Base-by-base conservation (phyloP, 2,329 filamentous ascomycete genomes). In the Alternaria arborescens region DNA sequence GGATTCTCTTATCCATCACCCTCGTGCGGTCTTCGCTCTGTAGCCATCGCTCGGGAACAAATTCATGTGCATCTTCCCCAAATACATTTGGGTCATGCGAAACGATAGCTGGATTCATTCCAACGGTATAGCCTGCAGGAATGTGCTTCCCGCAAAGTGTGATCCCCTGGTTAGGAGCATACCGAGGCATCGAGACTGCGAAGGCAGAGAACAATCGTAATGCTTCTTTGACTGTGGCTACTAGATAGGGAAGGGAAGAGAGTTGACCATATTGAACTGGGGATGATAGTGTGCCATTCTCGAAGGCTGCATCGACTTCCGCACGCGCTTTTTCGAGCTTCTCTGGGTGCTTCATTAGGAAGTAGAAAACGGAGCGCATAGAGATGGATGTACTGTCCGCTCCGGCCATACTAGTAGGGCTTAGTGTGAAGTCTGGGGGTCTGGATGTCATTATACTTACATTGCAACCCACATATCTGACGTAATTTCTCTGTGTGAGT, bases 151-250 rank as follows among this genome's bases (percentile, higher is more conserved):
- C 89, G 1, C 84, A 83, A 52, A 93, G 87, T 40, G 88, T 85
- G 6, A 84, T 81, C 5, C 90, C 90, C 18, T 84, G 81, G 0
- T 82, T 77, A 0, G 91, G 91, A 0, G 91, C 89, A 47, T 93
- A 82, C 55, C 92, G 85, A 76, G 93, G 91, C 43, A 93, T 81
- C 0, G 88, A 87, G 8, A 93, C 80, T 0, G 90, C 91, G 0
- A 89, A 85, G 0, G 91, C 89, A 0, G 91, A 91, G 74, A 93
- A 90, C 68, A 92, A 75, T 8, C 91, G 86, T 78, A 93, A 91
- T 5, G 88, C 86, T 77, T 95, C 92, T 72, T 93, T 91, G 69
- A 94, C 85, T 55, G 88, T 88, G 3, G 91, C 91, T 70, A 92
- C 89, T 2, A 94, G 85, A 74, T 94, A 94, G 0, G 87, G 86